Percentiles rank a stretch among this genome's conserved stretches.
Conservation (phyloP, 2,329 filamentous ascomycete species). For the Cercospora janseana region DNA sequence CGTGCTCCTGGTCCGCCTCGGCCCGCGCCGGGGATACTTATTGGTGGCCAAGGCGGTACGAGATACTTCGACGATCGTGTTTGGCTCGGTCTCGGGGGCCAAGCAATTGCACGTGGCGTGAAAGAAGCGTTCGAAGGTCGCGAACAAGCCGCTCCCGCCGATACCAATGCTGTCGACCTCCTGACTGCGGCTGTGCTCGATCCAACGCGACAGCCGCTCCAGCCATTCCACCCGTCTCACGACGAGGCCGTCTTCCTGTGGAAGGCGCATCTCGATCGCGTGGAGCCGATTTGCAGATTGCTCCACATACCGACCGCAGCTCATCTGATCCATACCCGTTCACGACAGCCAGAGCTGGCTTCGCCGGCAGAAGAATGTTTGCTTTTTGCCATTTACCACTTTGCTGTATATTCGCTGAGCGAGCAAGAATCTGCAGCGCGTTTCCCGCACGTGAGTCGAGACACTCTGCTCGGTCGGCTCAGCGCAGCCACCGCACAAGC, state of each 20-base stretch:
- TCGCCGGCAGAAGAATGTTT: slow-evolving; percentile 58
- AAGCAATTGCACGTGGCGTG: slow-evolving; percentile 23
- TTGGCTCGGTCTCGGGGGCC: slow-evolving; percentile 22
- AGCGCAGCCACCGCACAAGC: slow-evolving; percentile 58
- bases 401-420: slow-evolving; percentile 51
- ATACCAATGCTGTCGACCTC: slow-evolving; percentile 18
- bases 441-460: slow-evolving; percentile 46
- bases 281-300: slow-evolving; percentile 69
- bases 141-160: slow-evolving; percentile 29
- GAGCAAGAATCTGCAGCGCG: slow-evolving; percentile 46
- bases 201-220: slow-evolving; percentile 15
- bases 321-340: slow-evolving; percentile 51
- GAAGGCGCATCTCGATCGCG: slow-evolving; percentile 66
- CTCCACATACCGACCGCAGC: slow-evolving; percentile 60
- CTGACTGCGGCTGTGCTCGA: slow-evolving; percentile 24
- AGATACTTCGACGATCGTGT: slow-evolving; percentile 41
- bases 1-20: neutral
- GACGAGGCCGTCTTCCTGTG: slow-evolving; percentile 50
- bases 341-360: slow-evolving; percentile 49
- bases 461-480: slow-evolving; percentile 33
- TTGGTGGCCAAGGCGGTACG: slow-evolving; percentile 36
- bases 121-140: slow-evolving; percentile 23
- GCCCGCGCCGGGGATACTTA: slow-evolving; percentile 16
- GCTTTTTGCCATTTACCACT: slow-evolving; percentile 60
- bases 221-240: slow-evolving; percentile 53